Evolutionary conservation across 768 basidiomycete species (phyloP), one percentile per base, ranked within the genome.

Genomic region (Amanita polypyramis): DNA sequence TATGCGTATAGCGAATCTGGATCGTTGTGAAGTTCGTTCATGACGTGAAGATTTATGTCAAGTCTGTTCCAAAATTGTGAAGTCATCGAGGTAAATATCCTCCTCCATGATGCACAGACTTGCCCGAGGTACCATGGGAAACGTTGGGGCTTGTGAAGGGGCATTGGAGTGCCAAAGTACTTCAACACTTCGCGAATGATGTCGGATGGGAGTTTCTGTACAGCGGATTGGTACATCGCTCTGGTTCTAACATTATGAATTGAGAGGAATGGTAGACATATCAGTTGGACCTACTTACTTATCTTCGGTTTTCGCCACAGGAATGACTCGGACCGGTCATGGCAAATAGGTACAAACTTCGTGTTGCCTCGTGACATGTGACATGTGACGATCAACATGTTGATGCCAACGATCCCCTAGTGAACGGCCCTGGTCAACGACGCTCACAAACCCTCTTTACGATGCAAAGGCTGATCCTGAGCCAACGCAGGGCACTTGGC

Each of bases 111-210:
- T 15, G 36, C 21, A 23, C 47, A 49, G n/a, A 49, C 23, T 5
- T 49, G 47, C 14, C 40, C 39, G n/a, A 49, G 40, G 29, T 33
- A 34, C 47, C 47, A 49, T 19, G 47, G 47, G 17, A 49, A 49
- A 19, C 11, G 1, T 12, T 27, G 5, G 39, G 29, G 40, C 14
- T 35, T 25, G 33, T 42, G 47, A 15, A 42, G 36, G 10, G 5
- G 27, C n/a, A 49, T 12, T n/a, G 47, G 38, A 9, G 39, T 32
- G 8, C 32, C 17, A 8, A 49, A 34, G 10, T 35, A n/a, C 12
- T 21, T 4, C 19, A 41, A 36, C 8, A 42, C 33, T n/a, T 49
- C 47, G 32, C 40, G 39, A 12, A 49, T 27, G 32, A 49, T 33
- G 29, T 49, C 47, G 6, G 21, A 14, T 29, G 45, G 45, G 34